Conservation (phyloP, 371 early-diverging fungal genomes). For the Mortierella sp. region DNA sequence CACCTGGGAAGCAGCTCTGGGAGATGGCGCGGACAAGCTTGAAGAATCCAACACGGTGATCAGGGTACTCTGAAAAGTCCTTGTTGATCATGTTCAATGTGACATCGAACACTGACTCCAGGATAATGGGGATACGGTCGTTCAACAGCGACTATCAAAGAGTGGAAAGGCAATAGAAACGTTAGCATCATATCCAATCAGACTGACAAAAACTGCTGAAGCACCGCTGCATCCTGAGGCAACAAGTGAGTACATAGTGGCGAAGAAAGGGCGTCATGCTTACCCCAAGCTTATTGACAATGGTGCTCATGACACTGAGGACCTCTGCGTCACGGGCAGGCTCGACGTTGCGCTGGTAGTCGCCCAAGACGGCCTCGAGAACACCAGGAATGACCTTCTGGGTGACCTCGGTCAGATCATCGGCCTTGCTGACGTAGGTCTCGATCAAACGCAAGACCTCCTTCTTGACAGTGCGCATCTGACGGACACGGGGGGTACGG, state of each 20-base stretch:
- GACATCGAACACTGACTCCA: slow-evolving; percentile 94
- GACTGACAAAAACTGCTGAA: not conserved
- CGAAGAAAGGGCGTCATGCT: slow-evolving; percentile 50
- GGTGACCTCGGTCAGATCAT: slow-evolving; percentile 82
- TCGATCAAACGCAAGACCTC: slow-evolving; percentile 93
- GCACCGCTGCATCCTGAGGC: not conserved
- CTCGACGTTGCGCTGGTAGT: slow-evolving; percentile 89
- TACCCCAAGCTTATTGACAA: slow-evolving; percentile 86
- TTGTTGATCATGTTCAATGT: slow-evolving; percentile 98
- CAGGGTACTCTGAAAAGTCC: slow-evolving; percentile 97
- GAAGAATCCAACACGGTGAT: slow-evolving; percentile 96
- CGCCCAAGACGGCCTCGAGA: slow-evolving; percentile 91
- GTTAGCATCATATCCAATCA: not conserved
- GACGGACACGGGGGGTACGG: slow-evolving; percentile 92
- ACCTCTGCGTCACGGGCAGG: slow-evolving; percentile 96
- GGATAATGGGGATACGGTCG: slow-evolving; percentile 85
- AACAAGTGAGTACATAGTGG: slow-evolving; percentile 29
- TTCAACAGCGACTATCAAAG: slow-evolving; percentile 74
- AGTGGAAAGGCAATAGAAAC: not conserved
- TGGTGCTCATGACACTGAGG: slow-evolving; percentile 88
- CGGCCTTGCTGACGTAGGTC: slow-evolving; percentile 86
- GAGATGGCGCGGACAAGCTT: slow-evolving; percentile 91
- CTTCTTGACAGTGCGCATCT: slow-evolving; percentile 94
- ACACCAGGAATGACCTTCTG: slow-evolving; percentile 91
- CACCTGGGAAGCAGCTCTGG: slow-evolving; percentile 82